Base-by-base conservation (phyloP, 768 basidiomycete genomes). In the Boletus pseudopeckii region DNA sequence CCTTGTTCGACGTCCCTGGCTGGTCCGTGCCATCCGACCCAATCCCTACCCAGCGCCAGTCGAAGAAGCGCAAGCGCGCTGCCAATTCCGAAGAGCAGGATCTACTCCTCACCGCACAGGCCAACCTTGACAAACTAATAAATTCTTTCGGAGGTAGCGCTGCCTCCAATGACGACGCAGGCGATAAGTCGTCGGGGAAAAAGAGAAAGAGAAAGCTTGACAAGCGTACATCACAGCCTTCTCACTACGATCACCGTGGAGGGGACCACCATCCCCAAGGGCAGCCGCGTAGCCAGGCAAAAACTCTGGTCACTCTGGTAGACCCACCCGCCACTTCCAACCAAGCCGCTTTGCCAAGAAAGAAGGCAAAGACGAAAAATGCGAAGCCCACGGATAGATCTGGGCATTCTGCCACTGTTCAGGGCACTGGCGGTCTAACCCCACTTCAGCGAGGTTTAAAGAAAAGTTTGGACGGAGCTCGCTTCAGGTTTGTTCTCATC, bases 381-480 rank as follows among this genome's bases (percentile, higher is more conserved):
- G 37, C 52, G 20, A 66, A 62, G 40, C 45, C 62, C 47, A 62
- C 64, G 11, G 61, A 56, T 48, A 55, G 58, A 8, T 50, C 62
- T 6, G 61, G 59, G 32, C 53, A 49, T 37, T 44, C 66, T 33
- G 20, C 50, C n/a, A 41, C 42, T 34, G 20, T 51, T 41, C 59
- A 57, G 4, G 54, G 49, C 34, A 48, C 63, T 32, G 30, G 62
- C 20, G 67, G 70, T 20, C 72, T 95, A 50, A 94, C 93, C 7
- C 71, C 78, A 2, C 73, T 96, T 60, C 95, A 97, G 67, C 79
- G 78, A 46, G 76, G 69, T 18, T 88, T 97, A 83, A 92, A 83
- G 69, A 77, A 85, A 50, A 90, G 82, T 59, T 70, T 94, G 52
- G 84, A 90, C 54, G 90, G 93, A 0, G 92, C 93, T n/a, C 82